phyloP scores from a whole-genome alignment of 2,329 filamentous ascomycete genomes.

The Dothidotthia symphoricarpi region DNA sequence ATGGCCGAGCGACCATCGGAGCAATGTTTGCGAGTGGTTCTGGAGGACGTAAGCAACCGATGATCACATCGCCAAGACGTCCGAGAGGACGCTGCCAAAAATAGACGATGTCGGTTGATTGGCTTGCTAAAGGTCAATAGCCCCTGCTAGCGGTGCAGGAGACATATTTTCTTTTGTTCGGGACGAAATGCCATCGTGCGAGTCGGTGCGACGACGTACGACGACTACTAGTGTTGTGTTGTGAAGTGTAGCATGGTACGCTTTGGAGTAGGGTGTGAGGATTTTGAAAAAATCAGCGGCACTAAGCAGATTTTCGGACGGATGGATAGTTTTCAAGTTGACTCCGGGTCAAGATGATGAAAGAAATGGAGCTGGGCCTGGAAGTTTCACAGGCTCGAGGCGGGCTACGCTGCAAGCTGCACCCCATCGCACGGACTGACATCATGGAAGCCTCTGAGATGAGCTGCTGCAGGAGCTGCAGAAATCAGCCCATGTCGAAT shows the following conservation, averaged over 20 bases:
- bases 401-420: constrained; percentile 10
- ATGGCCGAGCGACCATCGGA: too few species aligned
- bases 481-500: constrained; percentile 39
- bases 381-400: too few species aligned
- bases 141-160: too few species aligned
- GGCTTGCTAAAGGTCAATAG: background rate
- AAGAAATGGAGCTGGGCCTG: constrained; percentile 17
- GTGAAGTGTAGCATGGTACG: too few species aligned
- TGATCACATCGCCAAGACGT: background rate
- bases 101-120: background rate
- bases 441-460: constrained; percentile 28
- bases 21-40: background rate
- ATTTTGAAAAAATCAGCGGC: background rate
- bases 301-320: too few species aligned
- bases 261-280: too few species aligned
- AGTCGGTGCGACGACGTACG: background rate
- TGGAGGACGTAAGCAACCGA: too few species aligned
- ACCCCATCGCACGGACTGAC: constrained; percentile 29
- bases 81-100: background rate
- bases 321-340: constrained; percentile 2
- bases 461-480: constrained; percentile 24
- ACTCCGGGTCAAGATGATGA: constrained; percentile 5
- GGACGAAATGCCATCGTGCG: too few species aligned
- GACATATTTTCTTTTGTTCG: too few species aligned
- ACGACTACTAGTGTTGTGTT: too few species aligned